These are phyloP conservation scores for Avicennia marina DNA, from an alignment of 257 asterid genomes.

Conservation along the genomic window DNA sequence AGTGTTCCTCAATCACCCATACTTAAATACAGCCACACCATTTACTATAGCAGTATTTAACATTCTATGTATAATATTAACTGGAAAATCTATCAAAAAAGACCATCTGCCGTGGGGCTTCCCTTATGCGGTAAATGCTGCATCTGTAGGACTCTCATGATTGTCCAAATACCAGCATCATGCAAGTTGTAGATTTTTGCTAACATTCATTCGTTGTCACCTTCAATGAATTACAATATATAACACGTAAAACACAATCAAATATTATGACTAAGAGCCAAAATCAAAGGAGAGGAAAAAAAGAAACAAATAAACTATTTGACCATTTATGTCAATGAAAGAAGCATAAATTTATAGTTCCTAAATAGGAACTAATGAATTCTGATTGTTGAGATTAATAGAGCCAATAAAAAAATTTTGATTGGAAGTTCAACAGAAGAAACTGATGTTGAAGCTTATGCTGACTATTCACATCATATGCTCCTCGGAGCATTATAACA, in stretches of 20 bases:
- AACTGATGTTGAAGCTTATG: conserved; percentile 1
- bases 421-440: conserved; percentile 8
- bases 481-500: neutral
- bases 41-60: no score
- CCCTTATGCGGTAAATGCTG: conserved; percentile 2
- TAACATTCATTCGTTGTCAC: neutral
- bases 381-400: neutral
- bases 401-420: neutral
- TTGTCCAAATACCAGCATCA: no score
- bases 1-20: no score
- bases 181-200: no score
- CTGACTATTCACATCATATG: neutral
- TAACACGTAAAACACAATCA: neutral
- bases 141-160: neutral
- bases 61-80: no score
- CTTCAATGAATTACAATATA: conserved; percentile 1
- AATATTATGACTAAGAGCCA: neutral
- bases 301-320: neutral
- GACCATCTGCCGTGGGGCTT: no score
- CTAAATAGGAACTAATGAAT: neutral
- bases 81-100: no score
- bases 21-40: no score
- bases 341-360: neutral
- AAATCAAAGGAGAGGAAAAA: neutral
- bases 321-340: neutral